Percentiles rank a stretch among this genome's conserved stretches.
These are phyloP conservation scores for Tolypocladium capitatum DNA, from an alignment of 2,329 filamentous ascomycete genomes.

Conservation along the genomic window DNA sequence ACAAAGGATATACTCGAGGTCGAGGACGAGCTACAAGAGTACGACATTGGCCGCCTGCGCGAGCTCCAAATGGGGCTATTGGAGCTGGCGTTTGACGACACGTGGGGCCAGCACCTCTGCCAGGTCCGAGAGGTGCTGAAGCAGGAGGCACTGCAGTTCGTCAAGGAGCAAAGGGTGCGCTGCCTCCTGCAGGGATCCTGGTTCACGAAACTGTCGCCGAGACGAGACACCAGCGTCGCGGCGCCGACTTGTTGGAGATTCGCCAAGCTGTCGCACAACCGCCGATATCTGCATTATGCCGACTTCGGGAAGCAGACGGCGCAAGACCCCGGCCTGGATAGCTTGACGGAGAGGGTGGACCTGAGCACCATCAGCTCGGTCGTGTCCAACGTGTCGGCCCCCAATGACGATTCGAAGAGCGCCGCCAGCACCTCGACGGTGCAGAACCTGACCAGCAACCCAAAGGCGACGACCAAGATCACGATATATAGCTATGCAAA, in stretches of 20 bases:
- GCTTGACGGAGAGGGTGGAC: conserved; percentile 71
- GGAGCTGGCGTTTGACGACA: conserved; percentile 82
- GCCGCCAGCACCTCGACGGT: conserved; percentile 28
- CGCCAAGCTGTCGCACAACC: conserved; percentile 79
- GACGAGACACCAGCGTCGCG: conserved; percentile 23
- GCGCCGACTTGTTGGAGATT: conserved; percentile 60
- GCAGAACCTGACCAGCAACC: conserved; percentile 19
- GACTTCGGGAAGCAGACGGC: conserved; percentile 59
- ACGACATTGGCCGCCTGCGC: conserved; percentile 65
- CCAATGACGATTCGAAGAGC: conserved; percentile 36
- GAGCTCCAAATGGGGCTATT: conserved; percentile 88
- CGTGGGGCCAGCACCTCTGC: conserved; percentile 80
- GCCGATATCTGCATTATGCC: conserved; percentile 78
- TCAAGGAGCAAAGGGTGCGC: conserved; percentile 90
- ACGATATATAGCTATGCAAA: conserved; percentile 67
- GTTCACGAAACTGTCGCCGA: conserved; percentile 49
- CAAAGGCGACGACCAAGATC: conserved; percentile 63
- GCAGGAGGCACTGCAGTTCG: conserved; percentile 84
- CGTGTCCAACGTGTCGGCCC: conserved; percentile 76
- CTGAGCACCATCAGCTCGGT: conserved; percentile 81
- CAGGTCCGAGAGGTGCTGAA: conserved; percentile 87
- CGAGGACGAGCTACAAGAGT: conserved; percentile 77
- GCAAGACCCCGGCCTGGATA: conserved; percentile 58
- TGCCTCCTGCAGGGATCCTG: conserved; percentile 81
- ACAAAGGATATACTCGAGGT: conserved; percentile 76